phyloP scores from a whole-genome alignment of 208 protist species.

The Trypanosoma cruzi region DNA sequence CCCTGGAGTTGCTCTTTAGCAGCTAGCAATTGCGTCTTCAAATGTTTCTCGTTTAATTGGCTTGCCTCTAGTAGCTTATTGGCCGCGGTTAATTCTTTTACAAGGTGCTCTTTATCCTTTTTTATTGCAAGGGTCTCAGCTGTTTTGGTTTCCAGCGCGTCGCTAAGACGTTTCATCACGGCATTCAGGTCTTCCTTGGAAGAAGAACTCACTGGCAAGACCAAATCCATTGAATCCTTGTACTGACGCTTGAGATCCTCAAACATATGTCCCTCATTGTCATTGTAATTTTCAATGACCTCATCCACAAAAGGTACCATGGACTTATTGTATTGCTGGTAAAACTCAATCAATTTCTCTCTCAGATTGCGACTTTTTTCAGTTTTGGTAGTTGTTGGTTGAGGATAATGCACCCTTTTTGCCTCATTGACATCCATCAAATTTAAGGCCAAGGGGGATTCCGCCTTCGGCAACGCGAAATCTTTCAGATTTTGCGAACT shows the following conservation, averaged over 20 bases:
- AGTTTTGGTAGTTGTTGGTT: neutral
- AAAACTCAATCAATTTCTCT: conserved; percentile 18
- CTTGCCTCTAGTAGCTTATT: neutral
- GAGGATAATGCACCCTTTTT: neutral
- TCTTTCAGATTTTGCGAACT: neutral
- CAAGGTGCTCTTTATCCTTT: conserved; percentile 13
- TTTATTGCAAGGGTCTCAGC: conserved; percentile 17
- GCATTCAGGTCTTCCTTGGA: conserved; percentile 1
- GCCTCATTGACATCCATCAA: neutral
- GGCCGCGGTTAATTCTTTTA: neutral
- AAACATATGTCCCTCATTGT: conserved; percentile 21
- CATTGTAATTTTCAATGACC: conserved; percentile 24
- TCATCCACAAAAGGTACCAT: conserved; percentile 27
- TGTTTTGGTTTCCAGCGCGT: conserved; percentile 23
- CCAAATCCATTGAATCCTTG: neutral
- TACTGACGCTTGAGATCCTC: conserved; percentile 11
- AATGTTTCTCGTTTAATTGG: conserved; percentile 1
- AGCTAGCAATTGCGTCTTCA: conserved; percentile 5
- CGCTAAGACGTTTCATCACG: conserved; percentile 23
- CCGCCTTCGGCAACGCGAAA: neutral
- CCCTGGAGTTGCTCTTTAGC: conserved; percentile 3
- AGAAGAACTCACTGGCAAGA: neutral
- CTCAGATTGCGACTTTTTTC: neutral
- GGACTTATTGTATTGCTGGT: conserved; percentile 7
- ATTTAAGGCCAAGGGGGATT: neutral